A percentile compares a stretch with the other conserved stretches of the same genome.
phyloP scores from a whole-genome alignment of 305 asterid species.

The Plantago rigida region DNA sequence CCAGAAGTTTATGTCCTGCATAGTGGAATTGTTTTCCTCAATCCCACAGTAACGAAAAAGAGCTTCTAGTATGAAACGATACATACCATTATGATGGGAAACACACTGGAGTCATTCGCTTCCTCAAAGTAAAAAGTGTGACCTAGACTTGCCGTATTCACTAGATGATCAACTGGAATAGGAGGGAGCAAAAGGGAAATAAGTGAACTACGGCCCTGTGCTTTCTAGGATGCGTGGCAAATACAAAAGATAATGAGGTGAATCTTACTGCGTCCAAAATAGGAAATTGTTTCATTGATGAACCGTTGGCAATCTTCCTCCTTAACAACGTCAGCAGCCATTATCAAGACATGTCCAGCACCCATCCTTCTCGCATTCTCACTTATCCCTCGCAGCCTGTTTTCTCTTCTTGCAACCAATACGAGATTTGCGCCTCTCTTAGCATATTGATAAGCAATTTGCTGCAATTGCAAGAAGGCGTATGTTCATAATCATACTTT shows the following conservation, averaged over 20 bases:
- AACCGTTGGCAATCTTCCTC: conserved; percentile 87
- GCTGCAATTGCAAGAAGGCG: conserved; percentile 34
- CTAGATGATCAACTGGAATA: conserved; percentile 83
- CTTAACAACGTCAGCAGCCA: conserved; percentile 94
- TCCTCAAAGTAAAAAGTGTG: conserved; percentile 90
- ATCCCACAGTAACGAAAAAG: background rate
- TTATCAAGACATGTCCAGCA: conserved; percentile 49
- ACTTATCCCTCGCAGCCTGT: conserved; percentile 62
- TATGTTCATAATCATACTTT: no score
- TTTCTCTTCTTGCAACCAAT: conserved; percentile 71
- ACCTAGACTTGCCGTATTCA: conserved; percentile 75
- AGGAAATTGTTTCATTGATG: conserved; percentile 51
- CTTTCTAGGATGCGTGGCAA: background rate
- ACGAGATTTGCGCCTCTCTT: conserved; percentile 74
- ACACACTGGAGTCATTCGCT: conserved; percentile 60
- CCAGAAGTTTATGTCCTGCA: conserved; percentile 87
- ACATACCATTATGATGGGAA: conserved; percentile 72
- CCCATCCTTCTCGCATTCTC: conserved; percentile 65
- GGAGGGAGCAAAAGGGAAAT: background rate
- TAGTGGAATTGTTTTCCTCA: background rate
- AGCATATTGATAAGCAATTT: conserved; percentile 84
- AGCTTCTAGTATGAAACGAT: background rate
- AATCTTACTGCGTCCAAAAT: conserved; percentile 52
- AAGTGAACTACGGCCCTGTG: no score
- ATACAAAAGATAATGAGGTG: no score